phyloP scores from a whole-genome alignment of 2,329 filamentous ascomycete species.

The Cladobotryum mycophilum region DNA sequence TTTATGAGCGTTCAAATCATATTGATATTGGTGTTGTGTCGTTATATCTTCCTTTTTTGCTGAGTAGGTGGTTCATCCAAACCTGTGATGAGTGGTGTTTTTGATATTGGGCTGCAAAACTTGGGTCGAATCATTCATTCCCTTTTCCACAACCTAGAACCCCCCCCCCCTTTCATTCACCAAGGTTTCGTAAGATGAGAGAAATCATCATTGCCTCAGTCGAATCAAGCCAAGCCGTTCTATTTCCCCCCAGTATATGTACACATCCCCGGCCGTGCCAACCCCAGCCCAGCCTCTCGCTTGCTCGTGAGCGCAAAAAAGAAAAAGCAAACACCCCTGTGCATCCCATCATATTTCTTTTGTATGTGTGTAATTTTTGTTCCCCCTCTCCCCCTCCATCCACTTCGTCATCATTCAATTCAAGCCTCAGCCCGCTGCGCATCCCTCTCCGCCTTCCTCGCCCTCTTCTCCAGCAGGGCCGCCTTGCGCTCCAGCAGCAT shows the following conservation, averaged over 20 bases:
- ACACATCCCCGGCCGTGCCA: neutral
- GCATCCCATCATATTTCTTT: neutral
- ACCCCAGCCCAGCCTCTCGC: too few species aligned
- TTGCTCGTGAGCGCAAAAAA: too few species aligned
- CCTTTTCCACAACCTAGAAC: neutral
- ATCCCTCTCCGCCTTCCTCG: constrained; percentile 49
- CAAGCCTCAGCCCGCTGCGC: constrained; percentile 15
- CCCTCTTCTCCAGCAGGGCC: constrained; percentile 80
- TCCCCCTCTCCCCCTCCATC: neutral
- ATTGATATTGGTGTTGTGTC: neutral
- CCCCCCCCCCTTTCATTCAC: neutral
- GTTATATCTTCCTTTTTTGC: neutral
- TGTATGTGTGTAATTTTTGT: too few species aligned
- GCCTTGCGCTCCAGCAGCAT: constrained; percentile 74
- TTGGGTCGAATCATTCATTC: neutral
- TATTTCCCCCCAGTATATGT: constrained; percentile 6
- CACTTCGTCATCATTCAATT: neutral
- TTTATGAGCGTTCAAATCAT: neutral
- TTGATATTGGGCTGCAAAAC: neutral
- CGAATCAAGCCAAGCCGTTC: neutral
- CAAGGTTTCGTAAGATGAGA: neutral
- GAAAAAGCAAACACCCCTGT: neutral
- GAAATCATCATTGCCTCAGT: neutral
- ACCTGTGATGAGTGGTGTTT: too few species aligned
- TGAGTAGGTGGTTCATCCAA: too few species aligned